Percentiles rank a stretch among this genome's conserved stretches.
Evolutionary conservation across 2,329 filamentous ascomycete genomes (phyloP).

Genomic region (Trichoderma arundinaceum): DNA sequence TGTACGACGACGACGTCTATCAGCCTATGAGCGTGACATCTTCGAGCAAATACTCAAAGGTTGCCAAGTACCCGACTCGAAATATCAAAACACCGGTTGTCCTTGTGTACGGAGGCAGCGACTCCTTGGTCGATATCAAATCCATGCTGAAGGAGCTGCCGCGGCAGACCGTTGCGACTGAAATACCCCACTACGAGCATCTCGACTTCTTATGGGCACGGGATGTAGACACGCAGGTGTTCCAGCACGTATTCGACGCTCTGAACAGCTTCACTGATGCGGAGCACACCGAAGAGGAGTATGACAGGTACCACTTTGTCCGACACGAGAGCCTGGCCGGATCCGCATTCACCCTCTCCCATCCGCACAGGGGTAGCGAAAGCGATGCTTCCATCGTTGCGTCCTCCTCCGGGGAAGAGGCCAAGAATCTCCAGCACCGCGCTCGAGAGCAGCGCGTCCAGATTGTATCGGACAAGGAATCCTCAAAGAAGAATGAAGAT

Average conservation of each 20-base stretch:
- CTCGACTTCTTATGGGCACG: conserved; percentile 94
- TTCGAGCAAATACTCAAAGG: conserved; percentile 87
- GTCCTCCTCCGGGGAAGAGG: conserved; percentile 33
- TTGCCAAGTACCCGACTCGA: conserved; percentile 92
- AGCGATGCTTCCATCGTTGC: conserved; percentile 46
- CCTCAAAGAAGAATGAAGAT: conserved; percentile 14
- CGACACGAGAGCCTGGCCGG: conserved; percentile 58
- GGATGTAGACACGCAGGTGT: conserved; percentile 83
- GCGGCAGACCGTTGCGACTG: conserved; percentile 79
- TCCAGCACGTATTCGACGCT: conserved; percentile 89
- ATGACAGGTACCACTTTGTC: conserved; percentile 60
- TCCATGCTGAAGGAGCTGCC: conserved; percentile 92
- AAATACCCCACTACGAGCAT: conserved; percentile 93
- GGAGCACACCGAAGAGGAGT: conserved; percentile 65
- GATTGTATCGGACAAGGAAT: not conserved
- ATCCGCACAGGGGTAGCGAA: conserved; percentile 43
- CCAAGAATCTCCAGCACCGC: conserved; percentile 34
- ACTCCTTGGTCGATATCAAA: conserved; percentile 91
- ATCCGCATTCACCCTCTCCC: conserved; percentile 40
- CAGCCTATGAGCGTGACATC: conserved; percentile 73
- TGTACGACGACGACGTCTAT: conserved; percentile 95
- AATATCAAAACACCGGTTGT: conserved; percentile 98
- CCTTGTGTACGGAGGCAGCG: conserved; percentile 89
- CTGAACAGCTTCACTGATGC: conserved; percentile 72
- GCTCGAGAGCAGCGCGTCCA: conserved; percentile 17